phyloP scores from a whole-genome alignment of 2,329 filamentous ascomycete species.

The Fusarium sp. region DNA sequence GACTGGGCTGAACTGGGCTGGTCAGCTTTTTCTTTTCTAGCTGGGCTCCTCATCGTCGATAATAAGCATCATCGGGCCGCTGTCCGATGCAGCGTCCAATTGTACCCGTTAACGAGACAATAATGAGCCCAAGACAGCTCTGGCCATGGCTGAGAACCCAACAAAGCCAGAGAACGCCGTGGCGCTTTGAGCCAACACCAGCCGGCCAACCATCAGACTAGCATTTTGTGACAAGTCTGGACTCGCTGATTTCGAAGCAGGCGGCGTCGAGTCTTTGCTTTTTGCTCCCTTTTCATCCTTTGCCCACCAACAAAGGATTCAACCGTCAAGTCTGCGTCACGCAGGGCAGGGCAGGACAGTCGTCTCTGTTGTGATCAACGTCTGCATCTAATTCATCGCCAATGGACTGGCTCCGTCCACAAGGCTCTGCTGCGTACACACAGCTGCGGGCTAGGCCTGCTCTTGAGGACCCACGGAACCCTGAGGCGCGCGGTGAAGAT shows the following conservation, averaged over 20 bases:
- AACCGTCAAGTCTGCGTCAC: not conserved
- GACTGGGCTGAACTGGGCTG: not conserved
- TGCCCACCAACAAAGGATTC: constrained; percentile 1
- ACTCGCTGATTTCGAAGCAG: not conserved
- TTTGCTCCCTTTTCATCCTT: not conserved
- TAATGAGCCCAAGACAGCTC: constrained; percentile 14
- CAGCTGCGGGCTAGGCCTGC: not conserved
- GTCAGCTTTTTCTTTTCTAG: not conserved
- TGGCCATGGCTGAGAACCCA: constrained; percentile 1
- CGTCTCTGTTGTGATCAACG: not conserved
- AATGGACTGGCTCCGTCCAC: not conserved
- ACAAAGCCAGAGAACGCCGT: constrained; percentile 23
- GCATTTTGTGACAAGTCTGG: constrained; percentile 6
- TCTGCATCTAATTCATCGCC: not conserved
- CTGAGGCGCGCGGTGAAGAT: constrained; percentile 6
- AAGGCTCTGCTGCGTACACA: not conserved
- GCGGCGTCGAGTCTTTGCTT: constrained; percentile 1
- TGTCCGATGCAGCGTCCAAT: not conserved
- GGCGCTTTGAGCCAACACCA: constrained; percentile 17
- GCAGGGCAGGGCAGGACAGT: not conserved
- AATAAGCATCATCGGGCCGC: constrained; percentile 4
- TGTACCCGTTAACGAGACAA: constrained; percentile 13
- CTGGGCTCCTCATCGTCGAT: not conserved
- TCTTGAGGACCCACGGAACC: not conserved
- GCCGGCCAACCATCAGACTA: constrained; percentile 4